Base-by-base conservation (phyloP, 176 grass and related monocot genomes). In the Zoysia japonica region DNA sequence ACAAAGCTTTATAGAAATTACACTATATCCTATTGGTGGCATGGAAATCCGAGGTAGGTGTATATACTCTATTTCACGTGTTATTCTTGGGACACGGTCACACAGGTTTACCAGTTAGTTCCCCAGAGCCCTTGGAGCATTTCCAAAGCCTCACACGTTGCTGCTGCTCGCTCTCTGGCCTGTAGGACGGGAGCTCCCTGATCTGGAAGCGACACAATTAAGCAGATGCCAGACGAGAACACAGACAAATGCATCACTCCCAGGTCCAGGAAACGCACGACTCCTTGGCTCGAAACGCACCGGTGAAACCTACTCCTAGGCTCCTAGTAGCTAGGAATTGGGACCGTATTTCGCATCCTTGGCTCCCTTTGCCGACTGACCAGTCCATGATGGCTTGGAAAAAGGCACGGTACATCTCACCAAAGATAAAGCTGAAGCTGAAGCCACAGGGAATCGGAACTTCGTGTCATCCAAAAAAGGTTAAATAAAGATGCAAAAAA, bases 401-500 rank as follows among this genome's bases (percentile, higher is more conserved):
- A 88, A 88, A 64, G 86, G 62, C 42, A 39, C 67, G 36, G 47
- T 9, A 68, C 76, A 56, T 69, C 63, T 63, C 63, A 67, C 17
- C n/a, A 86, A 70, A 86, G 53, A 62, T 36, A 86, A 70, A 86
- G 53, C 71, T 36, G 40, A 83, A 83, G 44, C 74, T 35, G 28
- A 28, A 69, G 37, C 37, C 11, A 74, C 75, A 70, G 61, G 47
- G 68, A 42, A 38, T 11, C 44, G 17, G 19, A 38, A 77, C 48
- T 71, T 81, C 46, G 57, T 77, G 82, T 77, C 77, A 71, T 72
- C 48, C 44, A 59, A 81, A 88, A 88, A 48, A 57, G 20, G 63
- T 68, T 52, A 53, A 57, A 28, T 28, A 28, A 71, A 74, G 80
- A 47, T 61, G 68, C 59, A 1, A 67, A 1, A 67, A 76, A 14